Base-by-base conservation (phyloP, 805 yeast species). In the Ogataea parapolymorpha region DNA sequence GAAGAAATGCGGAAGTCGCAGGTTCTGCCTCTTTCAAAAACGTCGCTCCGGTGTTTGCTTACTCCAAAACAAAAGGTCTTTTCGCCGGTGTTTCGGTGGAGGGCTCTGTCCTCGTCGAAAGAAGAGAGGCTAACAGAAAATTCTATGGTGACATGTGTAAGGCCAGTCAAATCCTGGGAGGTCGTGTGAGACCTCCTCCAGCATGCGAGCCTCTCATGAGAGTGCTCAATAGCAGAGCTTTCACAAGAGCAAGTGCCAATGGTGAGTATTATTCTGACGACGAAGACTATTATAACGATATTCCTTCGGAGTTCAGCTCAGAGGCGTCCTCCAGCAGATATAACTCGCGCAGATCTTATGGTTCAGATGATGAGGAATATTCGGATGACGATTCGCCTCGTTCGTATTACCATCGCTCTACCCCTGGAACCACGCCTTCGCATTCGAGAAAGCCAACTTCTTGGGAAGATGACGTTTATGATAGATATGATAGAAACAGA, bases 21-120 rank as follows among this genome's bases (percentile, higher is more conserved):
- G 98, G 96, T 15, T 77, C 95, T 20, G 98, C 97, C 1, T 87
- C 96, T 4, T 65, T 88, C 42, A 83, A 82, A 53, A 74, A 83
- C 39, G 93, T 89, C 4, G 86, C 97, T 4, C 95, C 98, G 6
- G 82, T 91, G 13, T 91, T 91, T 61, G 71, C 97, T 1, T 91
- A 93, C 66, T 87, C 97, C 10, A 91, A 93, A 65, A 89, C 96
- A 3, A 91, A 93, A 63, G 99, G 99, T 49, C 73, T 93, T 36
- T 91, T 87, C 67, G 99, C 99, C 0, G 99, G 99, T 58, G 95
- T 91, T 14, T 91, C 98, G 1, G 75, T 91, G 38, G 99, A 91
- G 67, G 99, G 99, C 23, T 89, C 97, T 1, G 95, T 91, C 12
- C 79, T 93, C 44, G 74, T 93, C n/a, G 99, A 93, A 66, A 84